These are phyloP conservation scores for Remersonia thermophila DNA, from an alignment of 2,329 filamentous ascomycete species.

Conservation along the genomic window DNA sequence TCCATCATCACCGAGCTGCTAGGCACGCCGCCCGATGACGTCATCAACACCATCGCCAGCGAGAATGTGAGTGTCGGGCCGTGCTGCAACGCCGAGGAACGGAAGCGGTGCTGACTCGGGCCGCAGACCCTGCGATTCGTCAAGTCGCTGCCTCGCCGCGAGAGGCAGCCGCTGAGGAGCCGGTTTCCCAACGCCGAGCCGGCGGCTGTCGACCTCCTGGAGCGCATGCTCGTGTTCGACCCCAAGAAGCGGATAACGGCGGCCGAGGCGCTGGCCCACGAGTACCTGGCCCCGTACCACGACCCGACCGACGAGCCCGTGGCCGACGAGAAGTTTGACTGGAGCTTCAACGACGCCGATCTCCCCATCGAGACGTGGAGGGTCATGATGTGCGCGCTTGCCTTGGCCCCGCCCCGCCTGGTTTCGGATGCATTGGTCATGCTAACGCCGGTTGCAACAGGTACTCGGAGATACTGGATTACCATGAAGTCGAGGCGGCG, in stretches of 20 bases:
- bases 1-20: slow-evolving; percentile 98
- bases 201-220: slow-evolving; percentile 78
- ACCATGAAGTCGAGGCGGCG: slow-evolving; percentile 77
- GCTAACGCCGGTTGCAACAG: slow-evolving; percentile 33
- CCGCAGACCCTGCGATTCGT: slow-evolving; percentile 91
- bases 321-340: slow-evolving; percentile 96
- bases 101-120: slow-evolving; percentile 6
- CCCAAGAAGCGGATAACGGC: slow-evolving; percentile 92
- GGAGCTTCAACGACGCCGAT: slow-evolving; percentile 98
- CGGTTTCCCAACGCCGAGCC: slow-evolving; percentile 96
- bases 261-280: slow-evolving; percentile 72
- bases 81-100: no score
- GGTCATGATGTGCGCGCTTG: slow-evolving; percentile 83
- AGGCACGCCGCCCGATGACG: slow-evolving; percentile 92
- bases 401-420: neutral
- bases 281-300: slow-evolving; percentile 92
- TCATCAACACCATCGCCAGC: slow-evolving; percentile 96
- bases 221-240: slow-evolving; percentile 96
- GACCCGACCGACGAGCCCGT: slow-evolving; percentile 93
- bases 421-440: slow-evolving; percentile 10
- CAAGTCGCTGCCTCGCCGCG: slow-evolving; percentile 89
- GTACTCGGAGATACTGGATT: slow-evolving; percentile 98
- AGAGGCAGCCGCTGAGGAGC: slow-evolving; percentile 70
- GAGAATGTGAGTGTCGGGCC: slow-evolving; percentile 60
- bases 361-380: slow-evolving; percentile 99